These are phyloP conservation scores for Candida montana DNA, from an alignment of 805 yeast genomes.

Conservation along the genomic window DNA sequence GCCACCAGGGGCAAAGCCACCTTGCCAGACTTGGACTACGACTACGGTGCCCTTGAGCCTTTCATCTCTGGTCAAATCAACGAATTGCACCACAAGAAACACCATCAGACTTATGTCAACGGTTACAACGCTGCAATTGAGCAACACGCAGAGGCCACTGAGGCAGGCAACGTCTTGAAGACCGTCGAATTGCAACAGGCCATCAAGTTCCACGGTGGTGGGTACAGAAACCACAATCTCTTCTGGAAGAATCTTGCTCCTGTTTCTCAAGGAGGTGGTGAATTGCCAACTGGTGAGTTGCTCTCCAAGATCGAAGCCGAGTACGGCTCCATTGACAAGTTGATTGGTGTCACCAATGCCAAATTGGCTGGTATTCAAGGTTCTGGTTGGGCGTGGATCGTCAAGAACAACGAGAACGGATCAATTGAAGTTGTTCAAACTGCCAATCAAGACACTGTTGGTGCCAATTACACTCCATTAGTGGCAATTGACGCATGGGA, in stretches of 20 bases:
- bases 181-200: slow-evolving; percentile 62
- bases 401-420: slow-evolving; percentile 70
- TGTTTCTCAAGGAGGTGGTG: slow-evolving; percentile 69
- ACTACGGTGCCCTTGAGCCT: slow-evolving; percentile 83
- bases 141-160: slow-evolving; percentile 61
- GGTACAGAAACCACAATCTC: slow-evolving; percentile 76
- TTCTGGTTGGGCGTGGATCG: slow-evolving; percentile 93
- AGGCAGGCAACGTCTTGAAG: slow-evolving; percentile 52
- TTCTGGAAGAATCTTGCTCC: slow-evolving; percentile 91
- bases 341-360: slow-evolving; percentile 58
- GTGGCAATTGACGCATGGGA: slow-evolving; percentile 96
- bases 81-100: slow-evolving; percentile 83
- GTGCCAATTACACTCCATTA: slow-evolving; percentile 57
- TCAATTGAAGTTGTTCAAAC: slow-evolving; percentile 76
- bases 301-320: slow-evolving; percentile 53
- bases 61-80: slow-evolving; percentile 81
- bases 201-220: slow-evolving; percentile 92
- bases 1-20: slow-evolving; percentile 34
- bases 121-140: slow-evolving; percentile 78
- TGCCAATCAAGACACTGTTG: slow-evolving; percentile 83
- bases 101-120: slow-evolving; percentile 86
- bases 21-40: slow-evolving; percentile 79
- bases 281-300: slow-evolving; percentile 48
- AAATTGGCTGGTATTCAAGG: slow-evolving; percentile 87
- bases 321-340: slow-evolving; percentile 68